Conservation (phyloP, 1,284 basidiomycete species). For the Ceratobasidium sp. region DNA sequence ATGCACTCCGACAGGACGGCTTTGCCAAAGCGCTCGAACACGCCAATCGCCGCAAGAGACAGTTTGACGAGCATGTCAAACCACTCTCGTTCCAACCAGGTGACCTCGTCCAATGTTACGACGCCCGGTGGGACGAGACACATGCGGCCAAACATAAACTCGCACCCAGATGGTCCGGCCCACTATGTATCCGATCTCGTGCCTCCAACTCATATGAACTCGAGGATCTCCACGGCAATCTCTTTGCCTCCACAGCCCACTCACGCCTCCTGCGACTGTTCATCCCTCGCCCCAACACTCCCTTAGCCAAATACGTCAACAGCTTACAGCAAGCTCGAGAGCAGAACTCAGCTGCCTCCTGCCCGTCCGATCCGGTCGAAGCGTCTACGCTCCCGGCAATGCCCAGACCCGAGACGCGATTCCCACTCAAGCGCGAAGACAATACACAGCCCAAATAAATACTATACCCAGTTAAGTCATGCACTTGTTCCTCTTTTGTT, state of each 20-base stretch:
- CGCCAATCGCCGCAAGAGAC: constrained; percentile 26
- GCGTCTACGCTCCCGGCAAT: neutral
- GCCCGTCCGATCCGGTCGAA: neutral
- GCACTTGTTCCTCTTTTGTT: neutral
- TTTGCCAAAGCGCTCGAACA: constrained; percentile 29
- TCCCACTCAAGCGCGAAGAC: neutral
- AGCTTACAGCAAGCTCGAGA: neutral
- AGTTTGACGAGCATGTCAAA: constrained; percentile 33
- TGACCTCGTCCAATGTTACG: constrained; percentile 41
- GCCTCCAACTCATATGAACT: constrained; percentile 34
- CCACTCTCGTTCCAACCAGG: constrained; percentile 14
- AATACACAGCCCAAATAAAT: constrained; percentile 1
- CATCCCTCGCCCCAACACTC: constrained; percentile 9
- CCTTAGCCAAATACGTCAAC: neutral
- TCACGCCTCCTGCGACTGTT: neutral
- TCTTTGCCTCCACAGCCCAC: neutral
- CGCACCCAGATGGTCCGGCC: constrained; percentile 37
- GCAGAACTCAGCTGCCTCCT: neutral
- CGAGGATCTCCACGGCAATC: constrained; percentile 18
- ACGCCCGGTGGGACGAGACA: constrained; percentile 34
- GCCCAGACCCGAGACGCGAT: neutral
- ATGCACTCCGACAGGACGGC: constrained; percentile 32
- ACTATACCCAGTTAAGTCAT: neutral
- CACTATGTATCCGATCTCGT: constrained; percentile 13
- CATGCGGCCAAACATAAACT: constrained; percentile 34